Evolutionary conservation across 495 filamentous ascomycete genomes (phyloP), one percentile per base, ranked within the genome.

Genomic region (Aspergillus carlsbadensis): DNA sequence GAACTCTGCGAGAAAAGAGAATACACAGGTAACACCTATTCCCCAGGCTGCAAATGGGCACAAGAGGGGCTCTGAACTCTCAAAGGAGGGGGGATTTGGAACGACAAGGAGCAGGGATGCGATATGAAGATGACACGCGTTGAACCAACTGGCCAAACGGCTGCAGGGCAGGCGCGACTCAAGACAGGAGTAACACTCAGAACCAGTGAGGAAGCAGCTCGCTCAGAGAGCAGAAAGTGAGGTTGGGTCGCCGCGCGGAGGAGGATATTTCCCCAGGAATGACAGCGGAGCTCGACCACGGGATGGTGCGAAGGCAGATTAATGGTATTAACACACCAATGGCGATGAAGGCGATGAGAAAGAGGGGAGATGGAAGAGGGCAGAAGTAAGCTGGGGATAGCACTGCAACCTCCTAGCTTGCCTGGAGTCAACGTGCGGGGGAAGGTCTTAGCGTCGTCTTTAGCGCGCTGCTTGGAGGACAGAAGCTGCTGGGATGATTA

Each of bases 331-430:
- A 54, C 48, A 62, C 56, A 53, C 60, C 51, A 60, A 61, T 61
- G 54, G 59, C 17, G 54, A 57, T 49, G 31, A 46, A 58, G 54
- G 48, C 42, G 47, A 54, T 59, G 47, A 44, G 47, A 58, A 42
- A 57, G 40, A 37, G 52, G 54, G 50, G 44, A 42, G 52, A 51
- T 35, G 34, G 53, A 58, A 45, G 20, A 41, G 31, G 39, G 39
- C 54, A 53, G 31, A 33, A 33, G 24, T 29, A 67, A 71, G 57
- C 60, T 61, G 56, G 60, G 59, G 62, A 62, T 54, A 57, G 63
- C 39, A 43, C 47, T 36, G 26, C 26, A 48, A 31, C 42, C 14
- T 15, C 14, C 4, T 45, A 48, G 22, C 54, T 48, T 41, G 44
- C 36, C 24, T 50, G 52, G 29, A 29, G 21, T 20, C 17, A 22